These are phyloP conservation scores for Brassica juncea DNA, from an alignment of 345 rosid species.

Conservation along the genomic window DNA sequence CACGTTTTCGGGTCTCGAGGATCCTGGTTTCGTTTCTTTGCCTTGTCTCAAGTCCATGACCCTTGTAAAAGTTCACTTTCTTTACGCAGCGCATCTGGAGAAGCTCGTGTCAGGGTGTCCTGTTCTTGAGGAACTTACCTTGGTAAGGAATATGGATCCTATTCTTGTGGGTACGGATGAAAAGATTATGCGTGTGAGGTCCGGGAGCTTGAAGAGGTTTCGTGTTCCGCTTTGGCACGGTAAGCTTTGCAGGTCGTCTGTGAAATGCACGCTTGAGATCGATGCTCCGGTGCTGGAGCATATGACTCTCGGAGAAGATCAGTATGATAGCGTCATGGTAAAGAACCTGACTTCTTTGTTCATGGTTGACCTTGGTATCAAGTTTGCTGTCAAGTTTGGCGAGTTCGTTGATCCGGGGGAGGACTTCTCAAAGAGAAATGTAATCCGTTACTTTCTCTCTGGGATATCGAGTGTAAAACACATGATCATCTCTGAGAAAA, in stretches of 20 bases:
- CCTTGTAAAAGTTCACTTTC: background rate
- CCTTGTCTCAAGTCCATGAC: too few relatives aligned
- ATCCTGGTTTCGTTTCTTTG: too few relatives aligned
- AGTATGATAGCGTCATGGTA: background rate
- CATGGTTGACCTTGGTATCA: background rate
- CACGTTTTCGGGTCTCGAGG: too few relatives aligned
- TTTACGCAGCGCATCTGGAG: background rate
- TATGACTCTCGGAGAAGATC: constrained; percentile 9
- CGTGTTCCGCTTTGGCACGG: background rate
- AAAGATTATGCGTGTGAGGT: background rate
- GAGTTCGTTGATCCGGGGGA: background rate
- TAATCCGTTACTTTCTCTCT: constrained; percentile 1
- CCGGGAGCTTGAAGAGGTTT: constrained; percentile 18
- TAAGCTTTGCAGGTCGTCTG: background rate
- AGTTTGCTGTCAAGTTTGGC: background rate
- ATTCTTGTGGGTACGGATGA: background rate
- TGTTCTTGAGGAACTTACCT: background rate
- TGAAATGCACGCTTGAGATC: constrained; percentile 2
- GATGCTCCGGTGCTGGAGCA: constrained; percentile 20
- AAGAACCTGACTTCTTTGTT: constrained; percentile 20
- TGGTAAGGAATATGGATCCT: background rate
- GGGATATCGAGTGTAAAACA: constrained; percentile 2
- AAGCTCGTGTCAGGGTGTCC: background rate
- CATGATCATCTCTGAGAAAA: constrained; percentile 22
- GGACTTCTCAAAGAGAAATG: constrained; percentile 9